A percentile compares a stretch with the other conserved stretches of the same genome.
These are phyloP conservation scores for Eutypa lata DNA, from an alignment of 2,329 filamentous ascomycete genomes.

Conservation along the genomic window DNA sequence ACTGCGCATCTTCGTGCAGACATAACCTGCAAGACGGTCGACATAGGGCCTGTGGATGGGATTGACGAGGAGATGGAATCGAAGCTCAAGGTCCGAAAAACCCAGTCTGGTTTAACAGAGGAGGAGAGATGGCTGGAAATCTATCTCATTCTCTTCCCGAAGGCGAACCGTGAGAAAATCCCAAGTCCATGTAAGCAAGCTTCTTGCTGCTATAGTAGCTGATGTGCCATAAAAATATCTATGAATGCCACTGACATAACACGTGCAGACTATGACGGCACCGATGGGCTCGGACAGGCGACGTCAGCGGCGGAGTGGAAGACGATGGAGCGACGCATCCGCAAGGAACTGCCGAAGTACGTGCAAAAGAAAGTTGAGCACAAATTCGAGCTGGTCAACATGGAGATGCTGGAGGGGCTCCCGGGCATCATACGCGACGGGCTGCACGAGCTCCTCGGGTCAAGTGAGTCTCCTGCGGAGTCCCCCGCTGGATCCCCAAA, in stretches of 20 bases:
- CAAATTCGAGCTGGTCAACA: slow-evolving; percentile 22
- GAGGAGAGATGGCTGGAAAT: slow-evolving; percentile 29
- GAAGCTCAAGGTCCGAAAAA: slow-evolving; percentile 24
- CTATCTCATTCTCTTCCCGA: slow-evolving; percentile 28
- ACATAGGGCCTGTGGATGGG: slow-evolving; percentile 18
- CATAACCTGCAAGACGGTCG: slow-evolving; percentile 22
- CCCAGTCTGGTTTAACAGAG: slow-evolving; percentile 20
- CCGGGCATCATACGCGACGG: slow-evolving; percentile 23
- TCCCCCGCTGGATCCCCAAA: slow-evolving; percentile 18
- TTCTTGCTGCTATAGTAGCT: too few species aligned
- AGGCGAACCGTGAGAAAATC: slow-evolving; percentile 21
- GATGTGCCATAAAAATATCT: too few species aligned
- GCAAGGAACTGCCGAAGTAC: slow-evolving; percentile 22
- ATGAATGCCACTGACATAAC: too few species aligned
- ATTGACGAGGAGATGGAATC: slow-evolving; percentile 26
- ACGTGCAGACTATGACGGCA: slow-evolving; percentile 20
- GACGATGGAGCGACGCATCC: slow-evolving; percentile 21
- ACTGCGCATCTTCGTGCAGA: slow-evolving; percentile 25
- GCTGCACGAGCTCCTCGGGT: slow-evolving; percentile 22
- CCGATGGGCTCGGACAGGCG: slow-evolving; percentile 14
- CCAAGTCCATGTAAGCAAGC: slow-evolving; percentile 26
- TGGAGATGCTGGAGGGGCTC: slow-evolving; percentile 19
- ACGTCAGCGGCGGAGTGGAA: slow-evolving; percentile 18
- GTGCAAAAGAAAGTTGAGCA: slow-evolving; percentile 24
- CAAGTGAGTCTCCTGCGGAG: slow-evolving; percentile 13